These are phyloP conservation scores for Perkinsus marinus DNA, from an alignment of 169 alveolate species.

Conservation along the genomic window DNA sequence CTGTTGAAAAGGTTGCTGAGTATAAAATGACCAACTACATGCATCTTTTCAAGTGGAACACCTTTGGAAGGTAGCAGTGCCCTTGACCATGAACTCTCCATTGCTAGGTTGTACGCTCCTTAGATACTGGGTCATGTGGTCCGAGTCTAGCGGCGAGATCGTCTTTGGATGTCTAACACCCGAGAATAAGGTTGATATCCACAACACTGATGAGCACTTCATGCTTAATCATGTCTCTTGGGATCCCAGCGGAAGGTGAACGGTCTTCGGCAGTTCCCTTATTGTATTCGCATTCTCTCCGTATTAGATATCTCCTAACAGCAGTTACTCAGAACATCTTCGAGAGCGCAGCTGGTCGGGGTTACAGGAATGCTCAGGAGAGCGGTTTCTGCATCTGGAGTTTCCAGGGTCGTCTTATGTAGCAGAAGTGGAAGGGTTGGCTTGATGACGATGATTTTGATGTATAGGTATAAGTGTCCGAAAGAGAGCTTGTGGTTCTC, in stretches of 20 bases:
- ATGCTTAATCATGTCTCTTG: not conserved
- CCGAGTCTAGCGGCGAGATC: not conserved
- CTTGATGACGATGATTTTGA: not conserved
- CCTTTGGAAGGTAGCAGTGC: not conserved
- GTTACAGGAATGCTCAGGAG: not conserved
- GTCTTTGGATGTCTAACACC: not conserved
- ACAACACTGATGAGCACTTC: not conserved
- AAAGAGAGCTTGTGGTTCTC: not conserved
- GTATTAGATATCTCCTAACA: not conserved
- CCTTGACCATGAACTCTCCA: too few relatives aligned
- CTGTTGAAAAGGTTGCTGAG: not conserved
- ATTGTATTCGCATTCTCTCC: too few relatives aligned
- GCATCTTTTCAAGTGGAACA: not conserved
- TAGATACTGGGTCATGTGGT: not conserved
- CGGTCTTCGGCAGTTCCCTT: too few relatives aligned
- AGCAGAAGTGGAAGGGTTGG: not conserved
- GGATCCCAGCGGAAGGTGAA: not conserved
- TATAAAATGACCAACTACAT: not conserved
- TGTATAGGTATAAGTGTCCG: not conserved
- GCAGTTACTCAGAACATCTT: not conserved
- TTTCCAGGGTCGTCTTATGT: not conserved
- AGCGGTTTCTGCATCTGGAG: not conserved
- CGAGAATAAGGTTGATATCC: not conserved
- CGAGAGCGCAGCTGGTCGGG: not conserved
- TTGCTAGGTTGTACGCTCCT: too few relatives aligned